A percentile compares a stretch with the other conserved stretches of the same genome.
Conservation (phyloP, 2,329 filamentous ascomycete genomes). For the Sporothrix phasma region DNA sequence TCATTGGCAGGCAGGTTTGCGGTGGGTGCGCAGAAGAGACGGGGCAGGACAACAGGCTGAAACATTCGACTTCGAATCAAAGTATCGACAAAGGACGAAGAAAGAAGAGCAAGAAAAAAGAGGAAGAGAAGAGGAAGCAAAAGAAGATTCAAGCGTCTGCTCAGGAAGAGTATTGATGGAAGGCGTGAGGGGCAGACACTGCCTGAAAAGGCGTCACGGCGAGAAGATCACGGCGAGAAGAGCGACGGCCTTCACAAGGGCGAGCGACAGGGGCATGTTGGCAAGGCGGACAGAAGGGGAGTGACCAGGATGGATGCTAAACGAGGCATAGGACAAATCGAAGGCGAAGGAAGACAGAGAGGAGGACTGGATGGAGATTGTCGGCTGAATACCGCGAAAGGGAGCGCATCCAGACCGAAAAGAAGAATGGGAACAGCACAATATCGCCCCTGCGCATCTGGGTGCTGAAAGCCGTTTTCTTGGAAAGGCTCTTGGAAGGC, state of each 20-base stretch:
- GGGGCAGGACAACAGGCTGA: neutral
- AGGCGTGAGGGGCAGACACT: neutral
- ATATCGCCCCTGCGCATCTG: neutral
- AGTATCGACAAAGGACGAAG: neutral
- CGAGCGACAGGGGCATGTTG: neutral
- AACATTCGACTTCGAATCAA: neutral
- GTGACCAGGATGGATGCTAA: neutral
- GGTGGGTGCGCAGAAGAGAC: neutral
- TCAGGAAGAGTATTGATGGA: too few species aligned
- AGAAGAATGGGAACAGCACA: neutral
- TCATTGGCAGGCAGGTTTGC: neutral
- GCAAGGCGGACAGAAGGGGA: neutral
- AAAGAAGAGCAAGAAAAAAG: neutral
- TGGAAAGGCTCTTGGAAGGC: neutral
- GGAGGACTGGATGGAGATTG: neutral
- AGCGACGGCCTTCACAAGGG: neutral
- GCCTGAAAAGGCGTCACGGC: neutral
- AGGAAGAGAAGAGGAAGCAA: neutral
- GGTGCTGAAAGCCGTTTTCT: too few species aligned
- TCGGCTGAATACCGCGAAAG: conserved; percentile 10
- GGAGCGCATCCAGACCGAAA: neutral
- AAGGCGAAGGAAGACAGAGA: neutral
- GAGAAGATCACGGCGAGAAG: neutral
- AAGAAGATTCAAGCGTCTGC: too few species aligned
- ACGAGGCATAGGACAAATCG: neutral